Evolutionary conservation across 192 early-diverging fungal genomes (phyloP), one percentile per base, ranked within the genome.

Genomic region (Gamsiella multidivaricata): DNA sequence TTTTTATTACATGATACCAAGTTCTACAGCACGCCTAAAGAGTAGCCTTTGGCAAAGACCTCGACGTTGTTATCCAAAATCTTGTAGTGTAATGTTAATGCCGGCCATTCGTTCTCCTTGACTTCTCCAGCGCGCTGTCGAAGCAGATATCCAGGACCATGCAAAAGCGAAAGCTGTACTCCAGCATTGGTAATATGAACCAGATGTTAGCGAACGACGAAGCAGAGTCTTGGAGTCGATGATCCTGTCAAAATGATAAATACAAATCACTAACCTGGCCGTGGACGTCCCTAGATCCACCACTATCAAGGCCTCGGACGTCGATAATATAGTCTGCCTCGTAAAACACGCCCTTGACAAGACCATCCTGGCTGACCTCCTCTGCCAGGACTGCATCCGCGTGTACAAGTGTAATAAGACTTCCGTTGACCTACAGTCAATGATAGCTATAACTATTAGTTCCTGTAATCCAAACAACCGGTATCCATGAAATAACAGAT

Each of bases 41-140:
- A 85, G 36, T 84, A 80, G 15, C 88, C 88, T 58, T 84, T 87
- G 28, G 85, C 80, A 79, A 89, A 89, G 58, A 89, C 85, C 28
- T 84, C 80, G 23, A 83, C 86, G 53, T 84, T 87, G 63, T 89
- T 89, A 63, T 89, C 88, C 2, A 89, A 39, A 25, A 86, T 83
- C 64, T 86, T 85, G 54, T 87, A 89, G 56, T 89, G 88, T 41
- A 87, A 46, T 17, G 84, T 80, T 41, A 83, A 71, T 46, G 85
- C 56, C 20, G 70, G 79, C 65, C 69, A 80, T 36, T 65, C 69
- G 32, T 67, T 80, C 39, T 82, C 80, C 29, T 63, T 56, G 55
- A 65, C 80, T 20, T 71, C 59, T 4, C 67, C 61, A 50, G 63
- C 23, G 4, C 67, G 51, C 4, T 67, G 28, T 5, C 55, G 57